Base-by-base conservation (phyloP, 2,329 filamentous ascomycete species). In the Colletotrichum melonis region DNA sequence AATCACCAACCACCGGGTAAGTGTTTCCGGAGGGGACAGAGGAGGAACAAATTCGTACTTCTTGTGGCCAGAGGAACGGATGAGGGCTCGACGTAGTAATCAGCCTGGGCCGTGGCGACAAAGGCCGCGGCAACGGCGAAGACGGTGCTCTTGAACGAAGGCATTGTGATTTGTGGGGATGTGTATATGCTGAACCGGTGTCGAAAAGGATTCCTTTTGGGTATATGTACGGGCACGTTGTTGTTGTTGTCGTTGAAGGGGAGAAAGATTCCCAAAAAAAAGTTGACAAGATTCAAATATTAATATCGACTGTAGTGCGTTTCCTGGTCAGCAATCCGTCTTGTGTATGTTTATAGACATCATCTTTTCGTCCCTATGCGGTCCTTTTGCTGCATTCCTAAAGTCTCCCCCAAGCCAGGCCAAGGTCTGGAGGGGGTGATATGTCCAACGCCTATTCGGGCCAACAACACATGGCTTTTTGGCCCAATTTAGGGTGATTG, bases 71-170 rank as follows among this genome's bases (percentile, higher is more conserved):
- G 76, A 66, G 87, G 79, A 3, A 95, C 92, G 38, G 82, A 88
- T 19, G 84, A 77, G 4, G 93, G 93, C 64, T 93, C 86, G 79
- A 95, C 92, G 38, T 76, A 75, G 79, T 91, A 91, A 77, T 91
- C 86, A 75, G 87, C 87, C 76, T 88, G 87, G 76, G 89, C 88
- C 72, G 86, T 80, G 35, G 87, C 82, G 76, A 88, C 80, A 74
- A 92, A 82, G 74, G 88, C 84, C 54, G 87, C 80, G 78, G 89
- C 89, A 77, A 88, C 81, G 75, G 90, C 88, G 82, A 92, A 78
- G 76, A 89, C 76, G 73, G 87, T 82, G 75, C 85, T 82, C 80
- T 85, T 88, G 80, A 90, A 80, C 35, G 88, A 90, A 78, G 84
- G 85, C 90, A 92, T 92, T 49, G 71, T 84, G 77, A 57, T 32